These are phyloP conservation scores for Penicillium sp. DNA, from an alignment of 2,329 filamentous ascomycete species.

Conservation along the genomic window DNA sequence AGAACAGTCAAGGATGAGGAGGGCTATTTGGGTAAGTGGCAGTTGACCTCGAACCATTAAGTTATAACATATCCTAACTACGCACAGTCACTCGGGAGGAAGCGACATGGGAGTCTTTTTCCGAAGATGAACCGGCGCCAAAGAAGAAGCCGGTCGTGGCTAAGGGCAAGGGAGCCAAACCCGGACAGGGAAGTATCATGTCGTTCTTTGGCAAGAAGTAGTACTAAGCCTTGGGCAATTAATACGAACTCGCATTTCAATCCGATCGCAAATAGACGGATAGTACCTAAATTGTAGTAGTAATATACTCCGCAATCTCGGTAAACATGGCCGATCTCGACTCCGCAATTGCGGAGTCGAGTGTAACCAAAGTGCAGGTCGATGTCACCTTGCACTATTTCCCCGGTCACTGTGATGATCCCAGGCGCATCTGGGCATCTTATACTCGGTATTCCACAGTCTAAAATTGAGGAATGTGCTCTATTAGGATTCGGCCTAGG, in stretches of 20 bases:
- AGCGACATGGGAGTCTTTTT: slow-evolving; percentile 83
- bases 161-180: slow-evolving; percentile 58
- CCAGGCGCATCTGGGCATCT: background rate
- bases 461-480: slow-evolving; percentile 15
- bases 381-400: slow-evolving; percentile 21
- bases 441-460: background rate
- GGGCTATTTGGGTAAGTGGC: slow-evolving; percentile 72
- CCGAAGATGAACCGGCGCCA: slow-evolving; percentile 69
- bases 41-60: background rate
- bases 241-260: background rate
- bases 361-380: slow-evolving; percentile 10
- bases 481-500: slow-evolving; percentile 4
- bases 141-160: slow-evolving; percentile 44
- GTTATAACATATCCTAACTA: slow-evolving; percentile 7
- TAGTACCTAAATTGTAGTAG: background rate
- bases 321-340: slow-evolving; percentile 19
- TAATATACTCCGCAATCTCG: too few species aligned
- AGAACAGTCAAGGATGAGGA: slow-evolving; percentile 81
- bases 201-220: slow-evolving; percentile 85
- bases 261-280: background rate
- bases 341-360: slow-evolving; percentile 21
- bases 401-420: background rate
- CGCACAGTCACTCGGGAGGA: slow-evolving; percentile 76
- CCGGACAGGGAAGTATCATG: slow-evolving; percentile 73
- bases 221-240: background rate